These are phyloP conservation scores for Myxozyma lipomycoides DNA, from an alignment of 805 yeast species.

Conservation along the genomic window DNA sequence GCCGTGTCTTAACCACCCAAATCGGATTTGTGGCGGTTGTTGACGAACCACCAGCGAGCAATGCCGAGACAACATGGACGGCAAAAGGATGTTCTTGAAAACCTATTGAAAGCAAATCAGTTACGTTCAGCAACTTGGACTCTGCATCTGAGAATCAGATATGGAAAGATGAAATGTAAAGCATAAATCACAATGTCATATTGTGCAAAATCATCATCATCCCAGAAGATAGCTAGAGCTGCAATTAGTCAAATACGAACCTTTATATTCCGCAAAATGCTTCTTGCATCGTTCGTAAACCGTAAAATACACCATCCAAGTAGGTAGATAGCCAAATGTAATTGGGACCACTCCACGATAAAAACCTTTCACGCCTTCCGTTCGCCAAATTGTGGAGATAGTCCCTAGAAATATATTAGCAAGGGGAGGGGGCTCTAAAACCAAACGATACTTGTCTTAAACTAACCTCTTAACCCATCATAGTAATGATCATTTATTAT, in stretches of 20 bases:
- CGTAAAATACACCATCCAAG: conserved; percentile 94
- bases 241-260: not conserved
- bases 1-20: conserved; percentile 94
- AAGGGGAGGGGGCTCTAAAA: not conserved
- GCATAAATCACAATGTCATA: not conserved
- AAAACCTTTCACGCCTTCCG: conserved; percentile 79
- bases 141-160: too few relatives aligned
- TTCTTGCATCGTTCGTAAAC: conserved; percentile 77
- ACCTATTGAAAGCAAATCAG: conserved; percentile 30
- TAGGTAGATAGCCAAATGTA: conserved; percentile 88
- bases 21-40: conserved; percentile 87
- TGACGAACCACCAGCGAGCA: conserved; percentile 83
- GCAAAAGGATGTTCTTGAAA: conserved; percentile 36
- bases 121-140: too few relatives aligned
- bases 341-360: conserved; percentile 93
- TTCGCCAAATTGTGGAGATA: conserved; percentile 57
- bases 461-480: conserved; percentile 20
- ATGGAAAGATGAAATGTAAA: conserved; percentile 4
- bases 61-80: conserved; percentile 55
- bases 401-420: conserved; percentile 43
- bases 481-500: conserved; percentile 16
- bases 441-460: not conserved
- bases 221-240: not conserved
- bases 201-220: not conserved
- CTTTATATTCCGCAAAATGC: conserved; percentile 42